Percentiles rank a stretch among this genome's conserved stretches.
Conservation (phyloP, 306 rosid species). For the Ceratonia siliqua region DNA sequence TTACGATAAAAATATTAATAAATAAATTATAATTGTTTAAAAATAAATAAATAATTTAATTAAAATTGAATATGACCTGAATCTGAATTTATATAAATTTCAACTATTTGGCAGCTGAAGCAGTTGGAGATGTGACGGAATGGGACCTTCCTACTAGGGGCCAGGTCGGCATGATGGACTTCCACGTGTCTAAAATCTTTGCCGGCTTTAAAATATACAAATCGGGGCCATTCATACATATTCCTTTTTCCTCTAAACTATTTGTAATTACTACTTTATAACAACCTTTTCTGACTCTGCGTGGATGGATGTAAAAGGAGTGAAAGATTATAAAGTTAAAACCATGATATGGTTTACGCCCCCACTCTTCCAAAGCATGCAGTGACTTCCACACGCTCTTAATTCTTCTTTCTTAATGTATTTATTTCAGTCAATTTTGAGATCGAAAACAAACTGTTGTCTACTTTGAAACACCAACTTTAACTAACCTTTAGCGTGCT, state of each 20-base stretch:
- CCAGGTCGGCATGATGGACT: conserved; percentile 64
- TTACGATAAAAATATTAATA: no score
- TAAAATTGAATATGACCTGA: no score
- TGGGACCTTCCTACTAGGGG: conserved; percentile 69
- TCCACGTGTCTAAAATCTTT: conserved; percentile 55
- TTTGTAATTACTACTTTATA: no score
- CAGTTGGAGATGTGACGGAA: conserved; percentile 64
- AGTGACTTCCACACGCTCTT: no score
- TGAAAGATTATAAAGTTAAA: neutral
- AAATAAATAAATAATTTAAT: no score
- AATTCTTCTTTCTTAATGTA: neutral
- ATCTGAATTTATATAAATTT: no score
- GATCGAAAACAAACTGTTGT: no score
- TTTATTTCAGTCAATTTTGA: no score
- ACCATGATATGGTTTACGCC: neutral
- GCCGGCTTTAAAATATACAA: conserved; percentile 26
- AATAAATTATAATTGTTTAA: no score
- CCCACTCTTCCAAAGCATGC: no score
- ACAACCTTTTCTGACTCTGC: neutral
- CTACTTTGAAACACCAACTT: no score
- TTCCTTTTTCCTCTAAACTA: neutral
- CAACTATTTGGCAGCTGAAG: conserved; percentile 57
- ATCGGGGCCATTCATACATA: neutral
- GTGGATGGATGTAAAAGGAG: neutral
- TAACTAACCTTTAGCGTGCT: no score